Evolutionary conservation across 768 basidiomycete species (phyloP).

Genomic region (Naganishia friedmannii): DNA sequence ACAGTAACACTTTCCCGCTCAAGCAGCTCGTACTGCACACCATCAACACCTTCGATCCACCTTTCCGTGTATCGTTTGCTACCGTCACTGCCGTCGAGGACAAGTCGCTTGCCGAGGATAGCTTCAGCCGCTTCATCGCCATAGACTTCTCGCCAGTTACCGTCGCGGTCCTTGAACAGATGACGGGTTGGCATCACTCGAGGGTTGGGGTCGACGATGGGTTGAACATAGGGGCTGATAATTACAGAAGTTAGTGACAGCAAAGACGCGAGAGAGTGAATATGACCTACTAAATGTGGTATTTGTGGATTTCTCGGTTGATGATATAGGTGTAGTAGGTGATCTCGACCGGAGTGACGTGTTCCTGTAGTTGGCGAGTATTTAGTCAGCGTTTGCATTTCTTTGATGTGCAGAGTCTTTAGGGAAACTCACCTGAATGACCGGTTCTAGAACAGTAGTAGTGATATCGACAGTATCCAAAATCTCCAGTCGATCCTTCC

Average conservation of each 20-base stretch:
- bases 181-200: slow-evolving; percentile 44
- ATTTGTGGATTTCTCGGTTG: slow-evolving; percentile 45
- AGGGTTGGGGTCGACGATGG: slow-evolving; percentile 47
- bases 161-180: slow-evolving; percentile 39
- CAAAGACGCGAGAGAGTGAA: neutral
- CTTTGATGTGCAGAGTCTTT: neutral
- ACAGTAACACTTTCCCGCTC: slow-evolving; percentile 28
- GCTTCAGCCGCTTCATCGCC: slow-evolving; percentile 48
- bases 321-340: slow-evolving; percentile 41
- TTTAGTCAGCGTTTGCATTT: neutral
- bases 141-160: slow-evolving; percentile 47
- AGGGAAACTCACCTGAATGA: slow-evolving; percentile 42
- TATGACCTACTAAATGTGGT: slow-evolving; percentile 48
- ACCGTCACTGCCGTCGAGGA: slow-evolving; percentile 24
- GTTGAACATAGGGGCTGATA: slow-evolving; percentile 47
- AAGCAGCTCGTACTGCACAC: slow-evolving; percentile 30
- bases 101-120: slow-evolving; percentile 39
- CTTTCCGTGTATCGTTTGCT: slow-evolving; percentile 20
- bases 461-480: slow-evolving; percentile 42
- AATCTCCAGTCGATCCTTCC: slow-evolving; percentile 34
- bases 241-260: neutral
- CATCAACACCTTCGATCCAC: slow-evolving; percentile 32
- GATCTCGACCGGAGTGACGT: slow-evolving; percentile 40
- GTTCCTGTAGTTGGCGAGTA: slow-evolving; percentile 37
- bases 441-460: slow-evolving; percentile 43